A percentile compares a stretch with the other conserved stretches of the same genome.
These are phyloP conservation scores for Herpetomonas tarakana DNA, from an alignment of 208 protist species.

Conservation along the genomic window DNA sequence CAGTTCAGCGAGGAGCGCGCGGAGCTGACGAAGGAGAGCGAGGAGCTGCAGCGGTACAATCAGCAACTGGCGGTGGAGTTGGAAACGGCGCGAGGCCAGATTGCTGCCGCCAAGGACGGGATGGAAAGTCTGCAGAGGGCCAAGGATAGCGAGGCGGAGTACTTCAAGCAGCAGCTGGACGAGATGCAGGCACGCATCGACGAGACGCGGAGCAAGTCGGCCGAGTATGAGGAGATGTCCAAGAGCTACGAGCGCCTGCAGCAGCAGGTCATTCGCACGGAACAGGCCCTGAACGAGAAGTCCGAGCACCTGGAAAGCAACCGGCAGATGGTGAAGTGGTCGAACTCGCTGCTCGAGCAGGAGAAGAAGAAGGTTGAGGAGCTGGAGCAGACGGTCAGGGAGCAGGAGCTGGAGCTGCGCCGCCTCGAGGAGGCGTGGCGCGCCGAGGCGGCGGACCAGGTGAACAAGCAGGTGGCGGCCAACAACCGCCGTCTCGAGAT, in stretches of 20 bases:
- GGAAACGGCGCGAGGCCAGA: slow-evolving; percentile 65
- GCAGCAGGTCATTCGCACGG: slow-evolving; percentile 72
- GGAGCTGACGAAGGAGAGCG: slow-evolving; percentile 60
- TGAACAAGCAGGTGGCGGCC: slow-evolving; percentile 69
- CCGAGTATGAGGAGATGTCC: slow-evolving; percentile 72
- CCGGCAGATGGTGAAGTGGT: slow-evolving; percentile 88
- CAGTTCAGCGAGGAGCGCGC: slow-evolving; percentile 73
- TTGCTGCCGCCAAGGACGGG: slow-evolving; percentile 49
- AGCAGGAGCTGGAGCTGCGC: slow-evolving; percentile 79
- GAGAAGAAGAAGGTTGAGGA: slow-evolving; percentile 87
- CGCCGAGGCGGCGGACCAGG: slow-evolving; percentile 66
- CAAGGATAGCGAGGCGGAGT: slow-evolving; percentile 80
- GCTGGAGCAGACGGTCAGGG: slow-evolving; percentile 62
- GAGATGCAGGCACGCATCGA: slow-evolving; percentile 56
- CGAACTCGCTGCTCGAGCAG: slow-evolving; percentile 73
- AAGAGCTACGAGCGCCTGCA: slow-evolving; percentile 81
- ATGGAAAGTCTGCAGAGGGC: slow-evolving; percentile 51
- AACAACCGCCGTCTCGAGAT: slow-evolving; percentile 85
- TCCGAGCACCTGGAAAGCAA: slow-evolving; percentile 75
- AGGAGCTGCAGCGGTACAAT: slow-evolving; percentile 69
- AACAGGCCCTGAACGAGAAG: slow-evolving; percentile 70
- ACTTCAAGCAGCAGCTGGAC: slow-evolving; percentile 54
- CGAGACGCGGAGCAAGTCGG: slow-evolving; percentile 55
- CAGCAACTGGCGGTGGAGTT: slow-evolving; percentile 84
- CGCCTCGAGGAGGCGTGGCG: slow-evolving; percentile 69